Base-by-base conservation (phyloP, 1,284 basidiomycete genomes). In the Microbotryum intermedium region DNA sequence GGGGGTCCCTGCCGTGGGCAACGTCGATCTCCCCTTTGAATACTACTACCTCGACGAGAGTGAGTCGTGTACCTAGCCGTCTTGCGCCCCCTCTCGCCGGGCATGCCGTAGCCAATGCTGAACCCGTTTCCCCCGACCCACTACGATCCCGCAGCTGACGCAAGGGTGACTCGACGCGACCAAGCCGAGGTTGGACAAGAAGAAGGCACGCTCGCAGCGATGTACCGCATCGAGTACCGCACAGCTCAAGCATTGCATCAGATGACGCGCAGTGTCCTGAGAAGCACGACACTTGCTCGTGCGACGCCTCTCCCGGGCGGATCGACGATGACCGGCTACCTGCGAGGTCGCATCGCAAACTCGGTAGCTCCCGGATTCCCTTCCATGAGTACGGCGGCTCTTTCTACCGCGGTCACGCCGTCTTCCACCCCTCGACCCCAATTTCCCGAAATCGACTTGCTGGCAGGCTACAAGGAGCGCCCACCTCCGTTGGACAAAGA, bases 221-320 rank as follows among this genome's bases (percentile, higher is more conserved):
- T 54, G 16, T 68, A 61, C 56, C 64, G 66, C 21, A 61, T 68
- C 59, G 66, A 68, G 50, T 68, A 63, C 55, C 63, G 61, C 13
- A n/a, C 20, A 6, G 55, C 57, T 11, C 66, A 66, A 29, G 63
- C 60, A 30, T 45, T 65, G 28, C 66, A 68, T 48, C 20, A 58
- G 10, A 62, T 61, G 57, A 58, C 60, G 0, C 51, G 59, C 23
- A 51, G 55, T 11, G 44, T 59, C 13, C 50, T 60, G 7, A 25
- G 50, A 18, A 46, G 44, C 6, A 20, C 21, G 34, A 21, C 42
- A 1, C 46, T 65, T 11, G 25, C 20, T 3, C 53, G 63, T 2
- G 1, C 29, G 3, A 21, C 7, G 7, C 44, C 58, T 3, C 55
- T 61, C 5, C 45, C 55, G 2, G 58, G 58, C 5, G 57, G 55